Evolutionary conservation across 2,329 filamentous ascomycete genomes (phyloP), one percentile per base, ranked within the genome.

Genomic region (Acrocalymma vagum): DNA sequence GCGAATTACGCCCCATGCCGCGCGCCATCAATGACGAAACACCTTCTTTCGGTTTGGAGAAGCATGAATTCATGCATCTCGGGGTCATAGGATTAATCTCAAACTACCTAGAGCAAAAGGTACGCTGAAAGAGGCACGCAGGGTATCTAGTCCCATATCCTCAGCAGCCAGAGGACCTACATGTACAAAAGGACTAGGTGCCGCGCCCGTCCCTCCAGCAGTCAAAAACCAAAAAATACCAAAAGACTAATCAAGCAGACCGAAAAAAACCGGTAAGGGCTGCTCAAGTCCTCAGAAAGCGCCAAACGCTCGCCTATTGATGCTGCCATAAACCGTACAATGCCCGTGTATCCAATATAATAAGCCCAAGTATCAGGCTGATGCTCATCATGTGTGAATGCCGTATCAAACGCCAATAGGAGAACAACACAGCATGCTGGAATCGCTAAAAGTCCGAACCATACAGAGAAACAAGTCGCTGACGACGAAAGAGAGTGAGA

Each of bases 281-380:
- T 62, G 64, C 65, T 70, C 67, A 70, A 69, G 67, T 70, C 67
- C 65, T 70, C 63, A 69, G 65, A 64, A 69, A 69, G 65, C 67
- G 67, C 67, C 65, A 38, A 49, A 67, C 63, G 65, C 67, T 69
- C 62, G 58, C 65, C 67, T 70, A 49, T 67, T 69, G 67, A 70
- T 70, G 65, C 65, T 60, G 58, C 65, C 61, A 37, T 53, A 47
- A 51, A 63, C 63, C 60, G 53, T 57, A 53, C 48, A 58, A 67
- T 67, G 60, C 62, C 48, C n/a, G n/a, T 50, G 42, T 52, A 51
- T 44, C 31, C 46, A 54, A 41, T 54, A 39, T 15, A 32, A 37
- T 42, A 46, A 53, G 36, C 37, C 38, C 41, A 45, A 48, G 44
- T 45, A 49, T 57, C 28, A 47, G 42, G 39, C 42, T 38, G 43